Evolutionary conservation across 805 yeast genomes (phyloP).

Genomic region (Metschnikowia aberdeeniae): DNA sequence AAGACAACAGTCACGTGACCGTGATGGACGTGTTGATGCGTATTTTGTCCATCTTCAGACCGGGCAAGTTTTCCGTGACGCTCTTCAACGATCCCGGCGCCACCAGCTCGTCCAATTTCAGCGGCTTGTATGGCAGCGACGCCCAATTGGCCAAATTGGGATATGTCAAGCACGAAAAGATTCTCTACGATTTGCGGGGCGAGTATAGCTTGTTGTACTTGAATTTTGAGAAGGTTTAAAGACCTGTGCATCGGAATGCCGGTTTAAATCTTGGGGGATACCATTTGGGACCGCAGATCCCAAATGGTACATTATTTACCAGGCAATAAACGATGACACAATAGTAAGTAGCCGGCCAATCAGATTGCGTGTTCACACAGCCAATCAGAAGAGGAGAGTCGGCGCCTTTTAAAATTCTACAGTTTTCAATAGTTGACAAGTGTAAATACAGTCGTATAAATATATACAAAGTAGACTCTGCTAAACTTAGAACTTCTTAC

Average conservation of each 20-base stretch:
- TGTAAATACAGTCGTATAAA: conserved; percentile 14
- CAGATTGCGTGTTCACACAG: background rate
- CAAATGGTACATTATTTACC: background rate
- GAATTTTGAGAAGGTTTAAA: conserved; percentile 47
- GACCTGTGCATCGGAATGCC: background rate
- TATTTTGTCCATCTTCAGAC: conserved; percentile 64
- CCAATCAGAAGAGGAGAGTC: background rate
- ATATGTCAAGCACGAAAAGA: conserved; percentile 62
- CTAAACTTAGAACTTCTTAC: conserved; percentile 71
- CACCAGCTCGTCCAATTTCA: background rate
- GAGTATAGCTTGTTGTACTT: conserved; percentile 70
- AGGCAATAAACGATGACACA: too few species aligned
- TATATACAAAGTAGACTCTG: conserved; percentile 17
- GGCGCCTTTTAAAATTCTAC: too few species aligned
- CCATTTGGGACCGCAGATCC: background rate
- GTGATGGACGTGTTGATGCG: conserved; percentile 54
- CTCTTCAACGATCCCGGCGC: conserved; percentile 27
- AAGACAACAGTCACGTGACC: conserved; percentile 30
- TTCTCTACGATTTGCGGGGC: conserved; percentile 65
- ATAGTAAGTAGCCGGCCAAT: background rate
- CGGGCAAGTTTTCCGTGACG: conserved; percentile 64
- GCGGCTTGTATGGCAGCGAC: conserved; percentile 12
- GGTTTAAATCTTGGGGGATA: conserved; percentile 18
- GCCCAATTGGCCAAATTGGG: conserved; percentile 29
- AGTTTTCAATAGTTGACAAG: background rate